Percentiles rank a stretch among this genome's conserved stretches.
Conservation (phyloP, 257 asterid species). For the Plantago elongata region DNA sequence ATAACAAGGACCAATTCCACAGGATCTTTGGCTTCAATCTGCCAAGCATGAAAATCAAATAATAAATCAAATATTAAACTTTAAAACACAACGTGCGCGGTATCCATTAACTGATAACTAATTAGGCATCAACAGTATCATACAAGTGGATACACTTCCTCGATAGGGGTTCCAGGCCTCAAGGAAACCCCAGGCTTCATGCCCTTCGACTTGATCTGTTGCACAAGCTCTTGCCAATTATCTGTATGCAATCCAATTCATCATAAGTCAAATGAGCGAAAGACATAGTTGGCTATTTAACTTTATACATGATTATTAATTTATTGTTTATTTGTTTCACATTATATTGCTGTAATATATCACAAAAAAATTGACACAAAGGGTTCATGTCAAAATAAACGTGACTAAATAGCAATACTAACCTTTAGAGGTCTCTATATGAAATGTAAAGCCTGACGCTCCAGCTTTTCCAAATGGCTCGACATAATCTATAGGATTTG, state of each 20-base stretch:
- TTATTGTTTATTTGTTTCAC: not conserved
- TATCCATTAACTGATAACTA: not conserved
- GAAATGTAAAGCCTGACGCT: conserved; percentile 95
- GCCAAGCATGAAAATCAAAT: conserved; percentile 15
- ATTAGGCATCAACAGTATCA: conserved; percentile 5
- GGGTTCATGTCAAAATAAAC: conserved; percentile 1
- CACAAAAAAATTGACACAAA: not conserved
- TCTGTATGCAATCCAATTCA: conserved; percentile 34
- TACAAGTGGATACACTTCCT: conserved; percentile 87
- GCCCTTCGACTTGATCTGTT: conserved; percentile 68
- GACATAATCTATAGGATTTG: conserved; percentile 88
- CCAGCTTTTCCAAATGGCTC: conserved; percentile 81
- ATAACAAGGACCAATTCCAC: conserved; percentile 89
- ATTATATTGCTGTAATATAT: not conserved
- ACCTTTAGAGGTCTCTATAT: conserved; percentile 81
- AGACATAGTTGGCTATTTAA: not conserved
- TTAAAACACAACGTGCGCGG: not conserved
- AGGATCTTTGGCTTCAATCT: conserved; percentile 64
- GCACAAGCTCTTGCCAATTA: conserved; percentile 82
- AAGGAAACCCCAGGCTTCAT: conserved; percentile 84
- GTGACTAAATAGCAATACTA: conserved; percentile 2
- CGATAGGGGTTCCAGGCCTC: conserved; percentile 84
- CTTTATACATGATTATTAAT: not conserved
- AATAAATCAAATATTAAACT: conserved; percentile 11
- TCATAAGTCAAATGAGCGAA: conserved; percentile 6